These are phyloP conservation scores for Penstemon newberryi DNA, from an alignment of 257 asterid species.

Conservation along the genomic window DNA sequence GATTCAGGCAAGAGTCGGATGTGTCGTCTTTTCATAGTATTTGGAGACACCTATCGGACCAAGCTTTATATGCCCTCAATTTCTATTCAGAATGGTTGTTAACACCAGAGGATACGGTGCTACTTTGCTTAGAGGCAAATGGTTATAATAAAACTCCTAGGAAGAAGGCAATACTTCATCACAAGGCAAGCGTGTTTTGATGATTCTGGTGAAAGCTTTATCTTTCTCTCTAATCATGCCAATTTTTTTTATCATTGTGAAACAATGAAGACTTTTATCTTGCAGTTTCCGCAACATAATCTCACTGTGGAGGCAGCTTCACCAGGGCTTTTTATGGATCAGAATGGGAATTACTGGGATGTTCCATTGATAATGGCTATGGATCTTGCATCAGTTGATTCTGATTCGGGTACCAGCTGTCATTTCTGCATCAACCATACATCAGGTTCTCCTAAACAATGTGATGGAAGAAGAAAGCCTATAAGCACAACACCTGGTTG, in stretches of 20 bases:
- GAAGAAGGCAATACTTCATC: conserved; percentile 72
- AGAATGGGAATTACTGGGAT: conserved; percentile 76
- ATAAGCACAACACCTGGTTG: conserved; percentile 37
- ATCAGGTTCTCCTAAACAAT: conserved; percentile 54
- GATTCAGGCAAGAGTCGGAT: conserved; percentile 31
- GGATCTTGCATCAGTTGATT: conserved; percentile 63
- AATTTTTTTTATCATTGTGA: too few species aligned
- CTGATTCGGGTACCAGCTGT: conserved; percentile 57
- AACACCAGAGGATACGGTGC: conserved; percentile 58
- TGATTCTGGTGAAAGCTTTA: conserved; percentile 18
- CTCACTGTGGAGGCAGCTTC: conserved; percentile 74
- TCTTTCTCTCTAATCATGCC: neutral
- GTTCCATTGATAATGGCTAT: conserved; percentile 61
- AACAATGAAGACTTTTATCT: conserved; percentile 9
- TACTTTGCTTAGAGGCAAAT: conserved; percentile 49
- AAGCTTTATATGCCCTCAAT: conserved; percentile 58
- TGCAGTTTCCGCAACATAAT: conserved; percentile 71
- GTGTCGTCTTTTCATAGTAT: conserved; percentile 44
- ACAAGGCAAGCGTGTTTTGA: conserved; percentile 72
- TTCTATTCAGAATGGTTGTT: conserved; percentile 65
- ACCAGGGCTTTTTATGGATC: conserved; percentile 64
- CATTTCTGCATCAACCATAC: conserved; percentile 63
- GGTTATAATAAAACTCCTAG: conserved; percentile 45
- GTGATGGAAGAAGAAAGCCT: conserved; percentile 31
- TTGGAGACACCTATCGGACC: conserved; percentile 48